Percentiles rank a stretch among this genome's conserved stretches.
Evolutionary conservation across 768 basidiomycete species (phyloP).

Genomic region (Rhodotorula kratochvilovae): DNA sequence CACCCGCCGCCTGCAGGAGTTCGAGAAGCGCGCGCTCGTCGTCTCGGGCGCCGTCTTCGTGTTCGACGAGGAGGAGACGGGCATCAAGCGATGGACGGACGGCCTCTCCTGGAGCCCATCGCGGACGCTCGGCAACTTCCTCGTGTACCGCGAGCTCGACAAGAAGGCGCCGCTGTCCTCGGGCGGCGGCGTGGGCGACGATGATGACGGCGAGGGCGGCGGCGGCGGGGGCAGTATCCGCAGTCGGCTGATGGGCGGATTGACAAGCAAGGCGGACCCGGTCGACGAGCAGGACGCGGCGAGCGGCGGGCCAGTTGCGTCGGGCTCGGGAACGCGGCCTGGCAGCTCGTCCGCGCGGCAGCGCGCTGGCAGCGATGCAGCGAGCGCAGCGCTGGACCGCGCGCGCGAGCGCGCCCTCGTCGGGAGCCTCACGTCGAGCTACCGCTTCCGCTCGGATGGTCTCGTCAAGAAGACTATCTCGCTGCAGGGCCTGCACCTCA

Average conservation of each 20-base stretch:
- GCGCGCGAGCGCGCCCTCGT: constrained; percentile 67
- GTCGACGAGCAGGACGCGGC: constrained; percentile 15
- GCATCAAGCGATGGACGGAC: constrained; percentile 87
- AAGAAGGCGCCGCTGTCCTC: constrained; percentile 51
- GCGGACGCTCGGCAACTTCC: constrained; percentile 86
- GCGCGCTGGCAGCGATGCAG: constrained; percentile 7
- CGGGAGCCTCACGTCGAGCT: constrained; percentile 84
- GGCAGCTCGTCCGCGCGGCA: neutral
- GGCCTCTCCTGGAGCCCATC: constrained; percentile 94
- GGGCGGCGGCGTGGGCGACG: neutral
- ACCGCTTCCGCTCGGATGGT: constrained; percentile 87
- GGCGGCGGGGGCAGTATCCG: constrained; percentile 41
- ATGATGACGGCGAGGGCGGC: constrained; percentile 38
- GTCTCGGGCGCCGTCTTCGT: constrained; percentile 90
- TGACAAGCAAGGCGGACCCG: constrained; percentile 33
- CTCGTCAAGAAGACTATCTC: constrained; percentile 95
- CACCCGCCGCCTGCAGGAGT: constrained; percentile 83
- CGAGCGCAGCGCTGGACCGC: constrained; percentile 16
- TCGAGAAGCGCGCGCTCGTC: constrained; percentile 81
- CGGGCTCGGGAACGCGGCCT: neutral
- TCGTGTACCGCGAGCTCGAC: constrained; percentile 91
- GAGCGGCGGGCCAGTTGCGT: neutral
- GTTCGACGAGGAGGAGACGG: constrained; percentile 94
- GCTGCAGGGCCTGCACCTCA: constrained; percentile 83
- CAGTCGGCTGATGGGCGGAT: constrained; percentile 17